Percentiles rank a stretch among this genome's conserved stretches.
Evolutionary conservation across 2,329 filamentous ascomycete genomes (phyloP).

Genomic region (Fusarium concolor): DNA sequence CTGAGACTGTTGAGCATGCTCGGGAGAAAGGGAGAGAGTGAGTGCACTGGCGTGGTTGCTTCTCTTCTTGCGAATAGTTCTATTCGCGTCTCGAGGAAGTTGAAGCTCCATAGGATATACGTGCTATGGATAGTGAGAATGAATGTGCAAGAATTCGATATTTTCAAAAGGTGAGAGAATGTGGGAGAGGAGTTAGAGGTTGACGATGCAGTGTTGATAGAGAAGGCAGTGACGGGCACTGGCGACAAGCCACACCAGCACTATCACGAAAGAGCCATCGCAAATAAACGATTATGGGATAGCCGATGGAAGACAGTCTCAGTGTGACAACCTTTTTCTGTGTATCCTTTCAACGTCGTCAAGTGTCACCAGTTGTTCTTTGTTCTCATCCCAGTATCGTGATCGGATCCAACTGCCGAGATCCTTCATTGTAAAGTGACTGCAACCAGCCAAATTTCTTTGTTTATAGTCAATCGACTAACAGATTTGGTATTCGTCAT

Average conservation of each 20-base stretch:
- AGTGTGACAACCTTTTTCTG: constrained; percentile 27
- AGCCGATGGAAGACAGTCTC: neutral
- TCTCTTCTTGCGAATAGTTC: constrained; percentile 31
- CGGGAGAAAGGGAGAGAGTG: constrained; percentile 31
- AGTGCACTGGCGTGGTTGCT: constrained; percentile 21
- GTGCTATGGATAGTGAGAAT: neutral
- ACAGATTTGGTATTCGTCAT: constrained; percentile 27
- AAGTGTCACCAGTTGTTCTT: constrained; percentile 36
- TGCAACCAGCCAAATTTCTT: constrained; percentile 9
- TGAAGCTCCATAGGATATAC: constrained; percentile 26
- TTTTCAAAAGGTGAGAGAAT: neutral
- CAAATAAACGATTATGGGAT: neutral
- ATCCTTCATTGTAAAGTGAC: neutral
- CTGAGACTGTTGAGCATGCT: neutral
- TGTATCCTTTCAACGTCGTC: constrained; percentile 12
- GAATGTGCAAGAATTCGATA: neutral
- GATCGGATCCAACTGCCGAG: constrained; percentile 8
- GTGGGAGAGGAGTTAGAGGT: neutral
- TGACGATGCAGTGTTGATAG: neutral
- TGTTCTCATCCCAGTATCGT: constrained; percentile 27
- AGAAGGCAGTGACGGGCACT: constrained; percentile 19
- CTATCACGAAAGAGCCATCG: neutral
- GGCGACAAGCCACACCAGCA: constrained; percentile 4
- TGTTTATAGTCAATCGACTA: constrained; percentile 22
- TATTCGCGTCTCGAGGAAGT: constrained; percentile 7